Base-by-base conservation (phyloP, 352 stramenopile genomes). In the Phytopythium litorale region DNA sequence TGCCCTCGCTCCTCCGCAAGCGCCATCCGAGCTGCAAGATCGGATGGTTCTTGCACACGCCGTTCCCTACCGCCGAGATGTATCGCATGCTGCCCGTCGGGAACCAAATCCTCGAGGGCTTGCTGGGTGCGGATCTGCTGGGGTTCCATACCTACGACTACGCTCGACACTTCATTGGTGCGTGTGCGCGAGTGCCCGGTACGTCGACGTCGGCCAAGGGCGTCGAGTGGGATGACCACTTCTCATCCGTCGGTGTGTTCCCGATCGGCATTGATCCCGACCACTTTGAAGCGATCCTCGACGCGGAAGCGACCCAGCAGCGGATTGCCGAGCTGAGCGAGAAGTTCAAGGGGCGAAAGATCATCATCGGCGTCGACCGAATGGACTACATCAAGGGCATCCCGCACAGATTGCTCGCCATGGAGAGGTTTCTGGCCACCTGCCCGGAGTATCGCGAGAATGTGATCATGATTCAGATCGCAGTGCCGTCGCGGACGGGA, bases 401-500 rank as follows among this genome's bases (percentile, higher is more conserved):
- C 55, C 88, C 88, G 18, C 82, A 96, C 63, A 89, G 90, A 61
- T 56, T 97, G 51, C 63, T 96, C 21, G 87, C 87, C 16, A 91
- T 97, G 71, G 89, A 97, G 61, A 73, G 89, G 4, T 96, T 95
- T 64, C 64, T 97, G 1, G 76, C 79, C 16, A 71, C 79, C 60
- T 88, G 94, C 58, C 87, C 89, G 0, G 81, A 98, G 60, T 96
- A 88, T 65, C 81, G 89, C 21, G 92, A 94, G 18, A 96, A 96
- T 67, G 91, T 98, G 56, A 88, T 97, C 32, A 64, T 98, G 7
- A 88, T 98, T 49, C 93, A 98, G 73, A 97, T 99, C 48, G 96
- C 84, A 18, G 97, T 99, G 40, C 96, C 92, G 18, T 94, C 82
- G 7, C 80, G 89, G 12, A 88, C 75, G 9, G 84, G 88, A 30